Evolutionary conservation across 169 alveolate species (phyloP), one percentile per base, ranked within the genome.

Genomic region (Eimeria sp.): DNA sequence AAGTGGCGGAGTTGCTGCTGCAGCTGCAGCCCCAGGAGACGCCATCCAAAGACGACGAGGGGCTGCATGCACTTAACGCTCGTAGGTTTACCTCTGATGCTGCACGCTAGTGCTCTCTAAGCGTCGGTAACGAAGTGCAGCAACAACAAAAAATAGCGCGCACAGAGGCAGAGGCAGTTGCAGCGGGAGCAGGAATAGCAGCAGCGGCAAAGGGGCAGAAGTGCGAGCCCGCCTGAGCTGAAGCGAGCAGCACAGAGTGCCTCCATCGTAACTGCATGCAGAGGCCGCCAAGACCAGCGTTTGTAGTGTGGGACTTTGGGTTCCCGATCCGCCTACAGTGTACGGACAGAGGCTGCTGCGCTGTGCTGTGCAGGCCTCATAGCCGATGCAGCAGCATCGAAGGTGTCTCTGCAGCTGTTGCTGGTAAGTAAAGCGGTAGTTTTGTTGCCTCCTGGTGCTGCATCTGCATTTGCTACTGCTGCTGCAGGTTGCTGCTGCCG

Each of bases 1-100:
- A 85, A 40, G 4, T 85, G 91, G 77, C 91, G 23, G 91, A 85
- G 80, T 25, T 85, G 91, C 78, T 85, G 91, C 49, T 62, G 58
- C 80, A 85, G 40, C 78, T 85, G 27, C 90, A 56, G 90, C 74
- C 52, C 30, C 80, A 82, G 54, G 72, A 23, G 49, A 54, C 4
- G 60, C 80, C 23, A 14, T 78, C 43, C 27, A 25, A 62, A 1
- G 43, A 37, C 56, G 6, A 25, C 11, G 91, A 62, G 78, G 76
- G 64, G 23, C 64, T 85, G 80, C 91, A 85, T 37, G 80, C 80
- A 0, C 40, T 85, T 49, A 85, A 85, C 46, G 46, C 91, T 6
- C 91, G 91, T 85, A 58, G 20, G 91, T 43, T 25, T 33, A 62
- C 40, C 33, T 40, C 80, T 62, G 80, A 64, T 20, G 74, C 54